Conservation (phyloP, 192 early-diverging fungal species). For the Dispira parvispora region DNA sequence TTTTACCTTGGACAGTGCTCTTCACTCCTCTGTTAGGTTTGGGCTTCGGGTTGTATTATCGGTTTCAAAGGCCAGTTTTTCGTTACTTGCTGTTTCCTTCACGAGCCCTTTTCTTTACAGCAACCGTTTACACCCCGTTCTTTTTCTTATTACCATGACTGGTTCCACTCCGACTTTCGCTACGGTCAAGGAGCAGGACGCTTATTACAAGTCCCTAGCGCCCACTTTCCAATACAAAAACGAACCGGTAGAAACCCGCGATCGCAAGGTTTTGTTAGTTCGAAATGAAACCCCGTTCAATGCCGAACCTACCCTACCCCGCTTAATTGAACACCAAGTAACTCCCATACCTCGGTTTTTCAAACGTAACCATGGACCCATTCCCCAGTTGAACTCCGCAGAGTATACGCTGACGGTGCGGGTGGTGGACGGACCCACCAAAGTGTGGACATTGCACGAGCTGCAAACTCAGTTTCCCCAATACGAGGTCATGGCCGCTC, state of each 20-base stretch:
- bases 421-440: constrained; percentile 4
- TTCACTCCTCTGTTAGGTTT: neutral
- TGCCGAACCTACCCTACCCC: constrained; percentile 53
- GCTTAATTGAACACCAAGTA: constrained; percentile 42
- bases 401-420: constrained; percentile 44
- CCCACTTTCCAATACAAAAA: constrained; percentile 33
- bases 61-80: neutral
- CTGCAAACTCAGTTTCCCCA: neutral
- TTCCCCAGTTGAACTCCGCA: constrained; percentile 48
- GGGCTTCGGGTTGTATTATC: neutral
- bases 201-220: constrained; percentile 5
- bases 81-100: neutral
- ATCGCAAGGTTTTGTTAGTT: constrained; percentile 38
- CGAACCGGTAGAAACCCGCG: constrained; percentile 47
- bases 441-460: neutral
- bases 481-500: constrained; percentile 5
- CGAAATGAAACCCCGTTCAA: constrained; percentile 65
- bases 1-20: neutral
- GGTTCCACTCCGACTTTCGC: neutral
- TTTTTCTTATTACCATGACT: neutral
- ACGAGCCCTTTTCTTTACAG: neutral
- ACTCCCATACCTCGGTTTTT: constrained; percentile 67
- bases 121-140: neutral
- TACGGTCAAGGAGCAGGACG: constrained; percentile 2
- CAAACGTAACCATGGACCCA: constrained; percentile 78